Evolutionary conservation across 2,329 filamentous ascomycete genomes (phyloP).

Genomic region (Mollisia scopiformis): DNA sequence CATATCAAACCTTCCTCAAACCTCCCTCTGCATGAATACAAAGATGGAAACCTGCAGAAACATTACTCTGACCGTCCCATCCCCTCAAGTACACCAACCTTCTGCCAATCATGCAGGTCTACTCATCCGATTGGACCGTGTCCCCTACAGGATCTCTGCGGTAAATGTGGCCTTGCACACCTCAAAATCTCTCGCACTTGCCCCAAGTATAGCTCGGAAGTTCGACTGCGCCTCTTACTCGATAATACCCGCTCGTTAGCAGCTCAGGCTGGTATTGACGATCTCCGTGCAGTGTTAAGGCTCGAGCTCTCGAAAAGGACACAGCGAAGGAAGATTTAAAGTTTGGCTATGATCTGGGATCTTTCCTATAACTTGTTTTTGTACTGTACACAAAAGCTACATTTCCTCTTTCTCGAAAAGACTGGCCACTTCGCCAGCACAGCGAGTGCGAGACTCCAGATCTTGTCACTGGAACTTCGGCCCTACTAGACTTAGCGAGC

Average conservation of each 20-base stretch:
- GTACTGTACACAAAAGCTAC: no score
- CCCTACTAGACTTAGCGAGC: no score
- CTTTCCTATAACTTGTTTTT: background rate
- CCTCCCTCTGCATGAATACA: background rate
- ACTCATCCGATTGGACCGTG: slow-evolving; percentile 62
- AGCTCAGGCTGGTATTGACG: slow-evolving; percentile 50
- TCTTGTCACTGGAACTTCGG: no score
- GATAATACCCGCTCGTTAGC: slow-evolving; percentile 62
- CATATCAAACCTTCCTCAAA: background rate
- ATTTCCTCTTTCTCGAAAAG: no score
- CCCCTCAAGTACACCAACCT: background rate
- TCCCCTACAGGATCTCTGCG: slow-evolving; percentile 65
- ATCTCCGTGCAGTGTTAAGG: slow-evolving; percentile 6
- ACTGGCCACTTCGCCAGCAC: no score
- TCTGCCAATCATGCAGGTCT: slow-evolving; percentile 57
- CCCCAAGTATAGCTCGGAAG: slow-evolving; percentile 64
- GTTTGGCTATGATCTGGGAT: background rate
- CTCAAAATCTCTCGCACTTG: slow-evolving; percentile 59
- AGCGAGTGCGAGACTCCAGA: no score
- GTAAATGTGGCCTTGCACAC: slow-evolving; percentile 66
- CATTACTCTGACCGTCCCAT: no score
- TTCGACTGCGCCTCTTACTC: slow-evolving; percentile 66
- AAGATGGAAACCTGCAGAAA: background rate
- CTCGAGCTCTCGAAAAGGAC: background rate
- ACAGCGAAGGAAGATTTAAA: background rate